phyloP scores from a whole-genome alignment of 2,329 filamentous ascomycete species.

The Whalleya microplaca region DNA sequence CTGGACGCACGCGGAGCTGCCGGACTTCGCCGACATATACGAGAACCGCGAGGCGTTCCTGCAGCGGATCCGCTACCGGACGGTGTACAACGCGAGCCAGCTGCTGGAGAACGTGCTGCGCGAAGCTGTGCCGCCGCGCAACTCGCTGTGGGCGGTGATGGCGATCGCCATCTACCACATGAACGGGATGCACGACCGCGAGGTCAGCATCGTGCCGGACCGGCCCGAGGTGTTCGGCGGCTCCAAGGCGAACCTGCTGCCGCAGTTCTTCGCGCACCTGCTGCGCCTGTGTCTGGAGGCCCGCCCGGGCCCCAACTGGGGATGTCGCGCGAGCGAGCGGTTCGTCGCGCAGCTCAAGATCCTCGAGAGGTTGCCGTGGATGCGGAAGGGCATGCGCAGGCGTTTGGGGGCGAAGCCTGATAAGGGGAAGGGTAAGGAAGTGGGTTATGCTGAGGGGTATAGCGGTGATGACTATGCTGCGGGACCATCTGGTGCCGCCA shows the following conservation, averaged over 20 bases:
- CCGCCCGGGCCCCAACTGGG: neutral
- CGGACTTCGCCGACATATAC: neutral
- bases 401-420: conserved; percentile 5
- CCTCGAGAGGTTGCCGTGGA: conserved; percentile 18
- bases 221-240: conserved; percentile 26
- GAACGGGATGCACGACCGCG: conserved; percentile 18
- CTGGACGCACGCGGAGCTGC: conserved; percentile 8
- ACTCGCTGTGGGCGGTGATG: conserved; percentile 25
- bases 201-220: conserved; percentile 25
- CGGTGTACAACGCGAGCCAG: conserved; percentile 19
- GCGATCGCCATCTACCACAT: conserved; percentile 23
- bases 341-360: conserved; percentile 16
- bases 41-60: conserved; percentile 8
- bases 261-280: conserved; percentile 23
- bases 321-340: neutral
- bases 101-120: conserved; percentile 18
- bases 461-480: no score
- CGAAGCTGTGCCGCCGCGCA: conserved; percentile 11
- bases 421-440: neutral
- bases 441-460: no score
- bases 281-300: conserved; percentile 19
- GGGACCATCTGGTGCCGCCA: no score
- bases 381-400: conserved; percentile 7
- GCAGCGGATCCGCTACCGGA: conserved; percentile 24
- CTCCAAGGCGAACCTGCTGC: conserved; percentile 10